A percentile compares a stretch with the other conserved stretches of the same genome.
These are phyloP conservation scores for Phytophthora ohioensis DNA, from an alignment of 352 stramenopile genomes.

Conservation along the genomic window DNA sequence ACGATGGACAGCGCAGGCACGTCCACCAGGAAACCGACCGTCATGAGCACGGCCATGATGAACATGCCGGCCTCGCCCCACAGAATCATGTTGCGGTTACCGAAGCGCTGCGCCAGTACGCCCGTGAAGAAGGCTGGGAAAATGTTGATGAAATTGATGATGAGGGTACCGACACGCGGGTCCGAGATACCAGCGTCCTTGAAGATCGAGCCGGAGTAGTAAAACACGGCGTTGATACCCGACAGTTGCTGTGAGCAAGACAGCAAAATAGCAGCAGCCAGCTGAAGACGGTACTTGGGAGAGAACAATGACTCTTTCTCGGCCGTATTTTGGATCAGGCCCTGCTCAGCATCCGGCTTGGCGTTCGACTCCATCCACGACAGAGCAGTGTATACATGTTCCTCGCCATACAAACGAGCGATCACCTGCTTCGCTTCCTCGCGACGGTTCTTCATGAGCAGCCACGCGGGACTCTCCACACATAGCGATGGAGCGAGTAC, in stretches of 20 bases:
- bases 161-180: constrained; percentile 17
- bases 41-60: constrained; percentile 35
- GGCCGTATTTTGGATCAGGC: constrained; percentile 11
- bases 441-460: constrained; percentile 23
- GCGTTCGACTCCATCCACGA: constrained; percentile 29
- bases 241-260: constrained; percentile 55
- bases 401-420: constrained; percentile 33
- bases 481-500: constrained; percentile 46
- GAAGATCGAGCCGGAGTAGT: constrained; percentile 26
- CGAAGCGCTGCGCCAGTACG: constrained; percentile 53
- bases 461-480: constrained; percentile 49
- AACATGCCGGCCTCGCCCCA: constrained; percentile 45
- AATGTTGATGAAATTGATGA: constrained; percentile 34
- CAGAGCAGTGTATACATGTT: constrained; percentile 36
- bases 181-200: constrained; percentile 25
- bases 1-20: constrained; percentile 35
- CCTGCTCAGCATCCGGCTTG: constrained; percentile 29
- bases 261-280: constrained; percentile 48
- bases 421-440: constrained; percentile 29
- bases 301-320: constrained; percentile 38
- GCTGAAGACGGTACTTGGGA: constrained; percentile 44
- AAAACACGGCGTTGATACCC: constrained; percentile 52
- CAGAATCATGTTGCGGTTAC: constrained; percentile 52
- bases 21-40: constrained; percentile 34
- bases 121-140: constrained; percentile 25